Evolutionary conservation across 2,329 filamentous ascomycete species (phyloP).

Genomic region (Blumeriella jaapii): DNA sequence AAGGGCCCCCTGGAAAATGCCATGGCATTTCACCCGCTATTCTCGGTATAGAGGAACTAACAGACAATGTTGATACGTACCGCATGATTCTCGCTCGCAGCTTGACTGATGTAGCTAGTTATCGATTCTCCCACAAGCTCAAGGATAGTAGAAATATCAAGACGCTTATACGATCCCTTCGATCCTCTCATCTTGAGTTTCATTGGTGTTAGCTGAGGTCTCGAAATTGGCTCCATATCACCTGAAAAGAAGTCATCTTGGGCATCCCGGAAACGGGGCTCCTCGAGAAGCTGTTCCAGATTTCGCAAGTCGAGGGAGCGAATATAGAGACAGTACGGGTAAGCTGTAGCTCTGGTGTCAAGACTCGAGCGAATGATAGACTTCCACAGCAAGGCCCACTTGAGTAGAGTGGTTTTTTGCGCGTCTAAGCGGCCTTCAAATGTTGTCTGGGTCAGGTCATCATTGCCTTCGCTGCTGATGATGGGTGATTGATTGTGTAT

Average conservation of each 20-base stretch:
- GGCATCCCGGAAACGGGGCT: conserved; percentile 30
- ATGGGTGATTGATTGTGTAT: conserved; percentile 36
- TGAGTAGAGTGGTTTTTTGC: conserved; percentile 24
- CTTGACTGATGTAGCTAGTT: conserved; percentile 36
- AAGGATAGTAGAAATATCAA: conserved; percentile 30
- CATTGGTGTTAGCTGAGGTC: conserved; percentile 25
- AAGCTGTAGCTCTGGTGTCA: conserved; percentile 47
- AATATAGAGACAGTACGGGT: conserved; percentile 60
- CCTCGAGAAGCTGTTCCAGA: conserved; percentile 45
- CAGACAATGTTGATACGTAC: too few species aligned
- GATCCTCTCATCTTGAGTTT: conserved; percentile 20
- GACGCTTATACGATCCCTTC: conserved; percentile 13
- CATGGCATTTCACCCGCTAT: too few species aligned
- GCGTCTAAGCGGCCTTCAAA: conserved; percentile 11
- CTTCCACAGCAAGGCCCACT: conserved; percentile 55
- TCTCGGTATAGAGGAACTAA: too few species aligned
- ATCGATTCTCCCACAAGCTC: conserved; percentile 45
- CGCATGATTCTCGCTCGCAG: conserved; percentile 32
- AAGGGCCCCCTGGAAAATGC: too few species aligned
- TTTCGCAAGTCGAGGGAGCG: conserved; percentile 51
- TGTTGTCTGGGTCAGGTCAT: conserved; percentile 23
- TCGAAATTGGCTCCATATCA: conserved; percentile 27
- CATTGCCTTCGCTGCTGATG: conserved; percentile 33
- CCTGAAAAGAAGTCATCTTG: conserved; percentile 31
- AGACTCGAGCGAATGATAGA: conserved; percentile 56